phyloP scores from a whole-genome alignment of 371 early-diverging fungal species.

The Mortierella sp. region DNA sequence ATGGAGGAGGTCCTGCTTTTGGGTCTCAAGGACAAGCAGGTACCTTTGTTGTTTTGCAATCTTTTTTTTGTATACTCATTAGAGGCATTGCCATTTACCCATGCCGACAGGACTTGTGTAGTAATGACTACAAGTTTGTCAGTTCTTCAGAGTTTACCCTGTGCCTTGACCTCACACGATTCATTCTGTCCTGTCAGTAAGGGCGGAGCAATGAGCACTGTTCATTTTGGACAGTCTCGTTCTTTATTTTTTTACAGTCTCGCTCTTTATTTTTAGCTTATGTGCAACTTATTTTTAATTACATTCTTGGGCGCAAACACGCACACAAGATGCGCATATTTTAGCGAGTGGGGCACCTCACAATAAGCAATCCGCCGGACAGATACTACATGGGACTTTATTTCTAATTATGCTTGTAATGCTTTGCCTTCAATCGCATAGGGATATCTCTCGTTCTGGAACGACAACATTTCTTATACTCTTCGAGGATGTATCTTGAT shows the following conservation, averaged over 20 bases:
- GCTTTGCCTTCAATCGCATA: conserved; percentile 32
- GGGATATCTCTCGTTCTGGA: conserved; percentile 98
- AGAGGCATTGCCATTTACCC: background rate
- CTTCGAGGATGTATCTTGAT: conserved; percentile 95
- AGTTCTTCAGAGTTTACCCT: too few relatives aligned
- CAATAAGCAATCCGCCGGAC: background rate
- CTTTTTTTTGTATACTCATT: background rate
- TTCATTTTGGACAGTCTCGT: background rate
- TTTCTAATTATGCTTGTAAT: background rate
- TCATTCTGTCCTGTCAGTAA: background rate
- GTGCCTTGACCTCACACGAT: too few relatives aligned
- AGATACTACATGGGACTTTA: background rate
- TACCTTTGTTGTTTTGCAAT: conserved; percentile 36
- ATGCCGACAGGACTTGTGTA: background rate
- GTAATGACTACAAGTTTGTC: too few relatives aligned
- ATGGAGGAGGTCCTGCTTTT: conserved; percentile 95
- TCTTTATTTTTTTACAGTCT: background rate
- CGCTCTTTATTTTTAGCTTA: background rate
- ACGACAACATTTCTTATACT: conserved; percentile 97
- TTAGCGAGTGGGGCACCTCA: background rate
- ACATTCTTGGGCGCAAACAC: background rate
- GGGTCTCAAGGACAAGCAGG: conserved; percentile 95
- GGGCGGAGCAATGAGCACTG: conserved; percentile 1
- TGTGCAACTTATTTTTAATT: background rate
- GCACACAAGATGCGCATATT: background rate